Conservation (phyloP, 192 early-diverging fungal species). For the Funneliformis mosseae region DNA sequence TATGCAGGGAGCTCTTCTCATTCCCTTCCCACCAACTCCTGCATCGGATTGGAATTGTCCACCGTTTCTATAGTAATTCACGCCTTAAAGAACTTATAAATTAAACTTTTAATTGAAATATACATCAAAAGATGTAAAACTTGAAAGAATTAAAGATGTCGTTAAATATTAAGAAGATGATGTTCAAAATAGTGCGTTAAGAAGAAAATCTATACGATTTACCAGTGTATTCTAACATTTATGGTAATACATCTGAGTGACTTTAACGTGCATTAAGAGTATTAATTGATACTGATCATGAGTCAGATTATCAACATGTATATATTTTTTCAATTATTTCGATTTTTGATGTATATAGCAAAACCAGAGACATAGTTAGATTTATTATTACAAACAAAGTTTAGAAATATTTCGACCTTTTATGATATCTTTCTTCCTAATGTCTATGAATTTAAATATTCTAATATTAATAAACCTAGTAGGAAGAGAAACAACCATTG, state of each 20-base stretch:
- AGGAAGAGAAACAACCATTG: background rate
- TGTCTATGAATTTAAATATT: background rate
- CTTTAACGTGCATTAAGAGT: background rate
- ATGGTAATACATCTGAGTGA: background rate
- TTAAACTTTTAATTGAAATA: background rate
- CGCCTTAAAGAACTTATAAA: background rate
- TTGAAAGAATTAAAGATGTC: too few relatives aligned
- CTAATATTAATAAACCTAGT: background rate
- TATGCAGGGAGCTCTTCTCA: conserved; percentile 17
- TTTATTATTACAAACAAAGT: background rate
- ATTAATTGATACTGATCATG: too few relatives aligned
- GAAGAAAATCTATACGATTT: too few relatives aligned
- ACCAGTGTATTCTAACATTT: background rate
- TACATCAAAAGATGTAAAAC: background rate
- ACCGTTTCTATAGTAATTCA: background rate
- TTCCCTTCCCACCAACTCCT: conserved; percentile 9
- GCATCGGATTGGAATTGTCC: background rate
- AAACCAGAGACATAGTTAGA: too few relatives aligned
- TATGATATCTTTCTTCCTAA: background rate
- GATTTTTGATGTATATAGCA: too few relatives aligned
- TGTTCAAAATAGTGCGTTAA: too few relatives aligned
- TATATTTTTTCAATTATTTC: too few relatives aligned
- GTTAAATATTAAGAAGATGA: too few relatives aligned
- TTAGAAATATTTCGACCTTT: background rate
- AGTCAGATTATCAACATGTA: too few relatives aligned